Conservation (phyloP, 2,329 filamentous ascomycete genomes). For the Fusarium sp. region DNA sequence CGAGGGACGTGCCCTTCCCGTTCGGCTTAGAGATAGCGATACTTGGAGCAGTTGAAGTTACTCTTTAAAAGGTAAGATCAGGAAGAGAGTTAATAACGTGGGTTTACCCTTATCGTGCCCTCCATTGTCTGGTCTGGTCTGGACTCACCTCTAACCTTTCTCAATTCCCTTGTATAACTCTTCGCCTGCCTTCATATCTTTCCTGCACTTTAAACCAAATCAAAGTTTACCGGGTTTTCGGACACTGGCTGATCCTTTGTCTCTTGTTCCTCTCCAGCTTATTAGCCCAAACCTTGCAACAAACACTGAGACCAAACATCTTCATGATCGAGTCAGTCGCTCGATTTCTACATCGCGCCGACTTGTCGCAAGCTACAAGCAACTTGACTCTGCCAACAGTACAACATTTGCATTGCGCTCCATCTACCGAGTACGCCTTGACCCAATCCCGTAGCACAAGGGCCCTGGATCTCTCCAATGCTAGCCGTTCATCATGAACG, state of each 20-base stretch:
- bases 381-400: conserved; percentile 8
- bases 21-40: conserved; percentile 30
- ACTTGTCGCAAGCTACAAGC: conserved; percentile 9
- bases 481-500: conserved; percentile 57
- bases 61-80: conserved; percentile 20
- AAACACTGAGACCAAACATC: conserved; percentile 26
- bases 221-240: conserved; percentile 32
- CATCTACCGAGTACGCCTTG: not conserved
- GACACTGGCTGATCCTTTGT: conserved; percentile 13
- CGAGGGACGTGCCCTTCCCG: conserved; percentile 40
- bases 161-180: conserved; percentile 10
- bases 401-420: conserved; percentile 4
- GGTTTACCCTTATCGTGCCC: conserved; percentile 34
- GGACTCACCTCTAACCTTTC: conserved; percentile 15
- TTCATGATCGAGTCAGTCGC: conserved; percentile 34
- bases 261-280: conserved; percentile 27
- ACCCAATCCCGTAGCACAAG: not conserved
- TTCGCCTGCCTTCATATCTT: conserved; percentile 10
- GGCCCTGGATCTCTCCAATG: conserved; percentile 4
- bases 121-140: conserved; percentile 22
- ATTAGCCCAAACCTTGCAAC: conserved; percentile 35
- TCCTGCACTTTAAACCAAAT: conserved; percentile 6
- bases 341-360: conserved; percentile 24
- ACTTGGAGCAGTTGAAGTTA: conserved; percentile 18
- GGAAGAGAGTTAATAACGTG: conserved; percentile 38